Base-by-base conservation (phyloP, 225 moss, liverwort and hornwort genomes). In the Sphagnum tenellum region DNA sequence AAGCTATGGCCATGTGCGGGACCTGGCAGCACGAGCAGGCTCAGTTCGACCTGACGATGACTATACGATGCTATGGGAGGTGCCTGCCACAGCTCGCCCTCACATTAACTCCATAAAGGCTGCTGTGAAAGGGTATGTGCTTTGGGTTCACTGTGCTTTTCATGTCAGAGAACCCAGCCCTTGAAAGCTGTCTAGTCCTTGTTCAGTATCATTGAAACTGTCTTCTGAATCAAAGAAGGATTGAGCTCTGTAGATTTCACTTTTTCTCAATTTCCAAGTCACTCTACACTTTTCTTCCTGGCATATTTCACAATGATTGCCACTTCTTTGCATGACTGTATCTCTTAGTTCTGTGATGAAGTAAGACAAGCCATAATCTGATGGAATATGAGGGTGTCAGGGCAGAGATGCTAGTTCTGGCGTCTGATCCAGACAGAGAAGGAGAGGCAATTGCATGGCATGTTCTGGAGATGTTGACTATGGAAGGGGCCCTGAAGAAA, bases 391-490 rank as follows among this genome's bases (percentile, higher is more conserved):
- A 9, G 49, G 53, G 50, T 44, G 57, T 45, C 79, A 98, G 96
- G 69, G 90, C 90, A 3, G 70, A 79, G 72, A 88, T 76, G 60
- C 69, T 93, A 65, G 80, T 90, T 29, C 79, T 98, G 61, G 96
- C 96, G 11, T 98, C 96, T 29, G 96, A 98, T 59, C 96, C 96
- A 4, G 96, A 98, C 71, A 81, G 96, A 59, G 96, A 98, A 80
- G 96, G 96, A 48, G 96, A 98, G 69, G 96, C 96, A 48, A 98
- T 98, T 55, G 96, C 96, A 3, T 98, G 96, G 96, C 96, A 98
- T 69, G 88, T 98, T 11, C 70, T 92, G 45, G 96, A 98, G 74
- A 98, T 98, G 90, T 56, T 98, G 61, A 79, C 82, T 12, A 14
- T 71, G 64, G 96, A 98, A 68, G 96, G 96, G 48, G 90, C 85